These are phyloP conservation scores for Fusarium sp. DNA, from an alignment of 2,329 filamentous ascomycete genomes.

Conservation along the genomic window DNA sequence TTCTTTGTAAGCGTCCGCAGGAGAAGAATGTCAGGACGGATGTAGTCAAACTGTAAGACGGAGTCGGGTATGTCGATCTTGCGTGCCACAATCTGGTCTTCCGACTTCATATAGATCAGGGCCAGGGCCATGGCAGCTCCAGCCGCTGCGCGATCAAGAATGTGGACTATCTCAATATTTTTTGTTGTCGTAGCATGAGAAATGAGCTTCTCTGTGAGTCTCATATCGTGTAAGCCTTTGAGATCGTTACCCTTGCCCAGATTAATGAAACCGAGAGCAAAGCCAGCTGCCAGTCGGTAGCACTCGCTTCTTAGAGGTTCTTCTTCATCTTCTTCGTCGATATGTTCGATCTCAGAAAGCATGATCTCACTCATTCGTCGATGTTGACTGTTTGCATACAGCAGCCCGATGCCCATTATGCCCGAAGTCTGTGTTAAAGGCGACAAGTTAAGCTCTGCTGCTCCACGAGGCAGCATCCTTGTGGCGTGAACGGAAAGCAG, in stretches of 20 bases:
- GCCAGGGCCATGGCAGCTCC: conserved; percentile 93
- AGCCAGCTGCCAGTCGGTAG: conserved; percentile 95
- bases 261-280: conserved; percentile 94
- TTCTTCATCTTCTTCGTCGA: conserved; percentile 84
- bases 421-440: conserved; percentile 95
- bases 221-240: conserved; percentile 93
- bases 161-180: conserved; percentile 91
- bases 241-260: conserved; percentile 91
- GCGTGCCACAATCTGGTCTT: conserved; percentile 86
- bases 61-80: conserved; percentile 97
- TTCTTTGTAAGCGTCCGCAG: conserved; percentile 91
- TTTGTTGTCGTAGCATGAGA: conserved; percentile 89
- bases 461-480: conserved; percentile 90
- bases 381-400: conserved; percentile 96
- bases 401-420: conserved; percentile 94
- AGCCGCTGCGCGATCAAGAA: conserved; percentile 92
- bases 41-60: conserved; percentile 92
- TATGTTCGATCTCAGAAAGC: conserved; percentile 95
- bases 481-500: conserved; percentile 96
- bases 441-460: conserved; percentile 94
- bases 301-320: conserved; percentile 92
- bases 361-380: conserved; percentile 99
- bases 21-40: conserved; percentile 92
- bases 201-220: conserved; percentile 88
- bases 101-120: conserved; percentile 97